Conservation (phyloP, 148 eudicot genomes). For the Rheum nobile region DNA sequence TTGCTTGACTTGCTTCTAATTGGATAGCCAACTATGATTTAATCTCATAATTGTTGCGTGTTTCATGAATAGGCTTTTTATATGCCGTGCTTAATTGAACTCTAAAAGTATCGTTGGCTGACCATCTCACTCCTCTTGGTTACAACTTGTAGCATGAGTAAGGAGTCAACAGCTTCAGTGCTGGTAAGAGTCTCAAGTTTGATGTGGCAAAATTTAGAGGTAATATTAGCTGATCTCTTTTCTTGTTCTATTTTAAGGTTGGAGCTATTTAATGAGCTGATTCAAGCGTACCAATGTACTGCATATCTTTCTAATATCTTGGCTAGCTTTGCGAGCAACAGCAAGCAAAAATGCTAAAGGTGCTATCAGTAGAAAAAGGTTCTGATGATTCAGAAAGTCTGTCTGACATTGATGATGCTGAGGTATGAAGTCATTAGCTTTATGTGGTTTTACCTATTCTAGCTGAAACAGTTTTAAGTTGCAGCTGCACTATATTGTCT, state of each 20-base stretch:
- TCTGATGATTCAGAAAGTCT: neutral
- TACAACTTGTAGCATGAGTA: neutral
- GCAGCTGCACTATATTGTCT: no score
- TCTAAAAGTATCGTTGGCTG: neutral
- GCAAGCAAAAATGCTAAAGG: neutral
- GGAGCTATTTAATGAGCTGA: neutral
- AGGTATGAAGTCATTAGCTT: no score
- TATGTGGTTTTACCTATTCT: no score
- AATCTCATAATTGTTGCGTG: neutral
- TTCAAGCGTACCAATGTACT: neutral
- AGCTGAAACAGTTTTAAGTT: no score
- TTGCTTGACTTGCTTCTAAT: neutral
- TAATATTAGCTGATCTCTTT: neutral
- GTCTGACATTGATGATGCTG: conserved; percentile 2
- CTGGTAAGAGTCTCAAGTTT: neutral
- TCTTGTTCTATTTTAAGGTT: neutral
- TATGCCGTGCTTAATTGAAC: neutral
- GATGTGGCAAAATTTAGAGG: conserved; percentile 3
- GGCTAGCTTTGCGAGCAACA: neutral
- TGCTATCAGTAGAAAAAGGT: neutral
- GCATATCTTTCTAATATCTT: neutral
- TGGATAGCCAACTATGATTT: neutral
- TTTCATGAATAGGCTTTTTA: neutral
- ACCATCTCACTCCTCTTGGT: neutral
- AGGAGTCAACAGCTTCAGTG: neutral